Evolutionary conservation across 352 stramenopile genomes (phyloP), one percentile per base, ranked within the genome.

Genomic region (Discostella stelligera): DNA sequence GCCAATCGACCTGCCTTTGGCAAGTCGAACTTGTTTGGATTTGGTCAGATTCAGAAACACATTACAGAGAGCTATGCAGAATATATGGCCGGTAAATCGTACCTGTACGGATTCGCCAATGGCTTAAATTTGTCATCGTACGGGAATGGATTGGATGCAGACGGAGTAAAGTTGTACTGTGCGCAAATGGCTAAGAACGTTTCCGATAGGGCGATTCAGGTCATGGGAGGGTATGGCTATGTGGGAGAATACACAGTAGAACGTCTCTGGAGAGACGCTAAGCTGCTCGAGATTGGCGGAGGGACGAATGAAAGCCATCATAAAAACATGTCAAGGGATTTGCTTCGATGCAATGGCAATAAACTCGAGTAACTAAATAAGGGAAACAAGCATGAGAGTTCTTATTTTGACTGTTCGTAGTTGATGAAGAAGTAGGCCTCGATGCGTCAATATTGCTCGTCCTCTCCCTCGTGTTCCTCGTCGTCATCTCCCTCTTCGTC

Each of bases 231-330:
- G 61, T 98, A 99, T 82, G 97, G 97, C 21, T 99, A 99, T 89
- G 94, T 98, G n/a, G 97, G 96, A 60, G 97, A 99, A 83, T 99
- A 99, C 85, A 95, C 95, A 68, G 97, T 99, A 10, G 97, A 99
- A 90, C 89, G 96, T 56, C 89, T 99, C 1, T 99, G 96, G 97
- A 92, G 97, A 20, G 54, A 99, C 94, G 95, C 96, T 11, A 99
- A 99, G 86, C 83, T 99, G 60, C 86, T 99, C n/a, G 97, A 99
- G 89, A 99, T 99, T 82, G 97, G 97, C 54, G 97, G 97, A 61
- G 97, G 97, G 61, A 99, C 97, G 21, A 98, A 98, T 75, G 96
- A 99, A 86, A 98, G 95, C 54, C 96, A 99, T 80, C 95, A 99
- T 85, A 99, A 99, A 87, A 99, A 99, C 84, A 99, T 99, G 95